Base-by-base conservation (phyloP, 192 early-diverging fungal genomes). In the Chytriomyces sp. region DNA sequence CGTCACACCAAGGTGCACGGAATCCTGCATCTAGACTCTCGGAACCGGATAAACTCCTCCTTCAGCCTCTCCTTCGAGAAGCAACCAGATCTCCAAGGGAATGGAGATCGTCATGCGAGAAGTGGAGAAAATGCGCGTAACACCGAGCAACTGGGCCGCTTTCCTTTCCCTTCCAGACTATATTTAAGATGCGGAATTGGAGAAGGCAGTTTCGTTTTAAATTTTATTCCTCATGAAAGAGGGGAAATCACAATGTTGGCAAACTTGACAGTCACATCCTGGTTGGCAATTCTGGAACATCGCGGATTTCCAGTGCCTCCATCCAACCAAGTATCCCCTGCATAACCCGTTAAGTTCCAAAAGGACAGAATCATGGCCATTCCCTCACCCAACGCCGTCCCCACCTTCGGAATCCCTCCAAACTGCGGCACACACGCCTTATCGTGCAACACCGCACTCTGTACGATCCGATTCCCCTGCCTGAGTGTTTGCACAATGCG, bases 11-110 rank as follows among this genome's bases (percentile, higher is more conserved):
- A 76, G 75, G 75, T 77, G 14, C 77, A 81, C 72, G 84, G 84
- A 37, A 85, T 85, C 39, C 68, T 85, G 36, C 84, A 85, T 66
- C 70, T 85, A 54, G 84, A 85, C 58, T 85, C 84, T 3, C 55
- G 65, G 14, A 79, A 82, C 57, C 73, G 81, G 19, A 78, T 85
- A 70, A 72, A 72, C 59, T 78, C 76, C 76, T 67, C 84, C 5
- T 82, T 81, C 65, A 81, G 82, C 62, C 52, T 85, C 2, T 77
- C 81, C 5, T 67, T 85, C 14, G 77, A 82, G 28, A 72, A 74
- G 36, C 17, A 82, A 81, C 55, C 84, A 85, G 60, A 85, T 81
- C 17, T 81, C 84, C 3, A 66, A 80, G 77, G 81, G 75, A 3
- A 85, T 85, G 53, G 81, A 85, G 59, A 74, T 74, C 26, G 56